Evolutionary conservation across 495 filamentous ascomycete species (phyloP), one percentile per base, ranked within the genome.

Genomic region (Daldinia childiae): DNA sequence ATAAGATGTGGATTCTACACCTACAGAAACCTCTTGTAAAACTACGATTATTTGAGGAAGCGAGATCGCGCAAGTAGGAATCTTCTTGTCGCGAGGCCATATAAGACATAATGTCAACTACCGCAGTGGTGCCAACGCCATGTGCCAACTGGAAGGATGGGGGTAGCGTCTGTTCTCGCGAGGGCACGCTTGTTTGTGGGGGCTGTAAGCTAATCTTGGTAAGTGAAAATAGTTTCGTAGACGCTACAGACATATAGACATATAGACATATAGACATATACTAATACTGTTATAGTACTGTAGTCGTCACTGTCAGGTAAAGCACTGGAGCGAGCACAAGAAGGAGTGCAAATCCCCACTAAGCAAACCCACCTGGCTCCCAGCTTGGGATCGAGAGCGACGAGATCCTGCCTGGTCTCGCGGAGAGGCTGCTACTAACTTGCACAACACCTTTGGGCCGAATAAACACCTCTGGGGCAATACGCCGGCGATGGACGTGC

Each of bases 401-500:
- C 69, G 81, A n/a, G 27, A 24, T 12, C 80, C 79, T 21, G 29
- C 50, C 0, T 83, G 61, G 60, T 15, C 60, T 38, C 45, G 7
- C n/a, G 30, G 19, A 30, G 45, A 11, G 45, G 48, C 48, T 14
- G 48, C 60, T n/a, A 52, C 27, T 15, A 54, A 55, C 32, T 39
- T 43, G 6, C 34, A 39, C 14, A 54, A 39, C 14, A 26, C 50
- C 8, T 63, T 63, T 34, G 61, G 48, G 5, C 4, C 7, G 21
- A 11, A 30, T 14, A 52, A 39, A 83, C 79, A 78, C 55, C 69
- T 80, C 11, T 85, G 82, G 82, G 83, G 83, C 1, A 81, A 82
- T 27, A 64, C 80, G 2, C 81, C 83, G 50, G 82, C 84, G 1
- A 36, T 83, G 14, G 83, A 85, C 68, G 52, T 85, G 14, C 71